These are phyloP conservation scores for Bacidia gigantensis DNA, from an alignment of 495 filamentous ascomycete genomes.

Conservation along the genomic window DNA sequence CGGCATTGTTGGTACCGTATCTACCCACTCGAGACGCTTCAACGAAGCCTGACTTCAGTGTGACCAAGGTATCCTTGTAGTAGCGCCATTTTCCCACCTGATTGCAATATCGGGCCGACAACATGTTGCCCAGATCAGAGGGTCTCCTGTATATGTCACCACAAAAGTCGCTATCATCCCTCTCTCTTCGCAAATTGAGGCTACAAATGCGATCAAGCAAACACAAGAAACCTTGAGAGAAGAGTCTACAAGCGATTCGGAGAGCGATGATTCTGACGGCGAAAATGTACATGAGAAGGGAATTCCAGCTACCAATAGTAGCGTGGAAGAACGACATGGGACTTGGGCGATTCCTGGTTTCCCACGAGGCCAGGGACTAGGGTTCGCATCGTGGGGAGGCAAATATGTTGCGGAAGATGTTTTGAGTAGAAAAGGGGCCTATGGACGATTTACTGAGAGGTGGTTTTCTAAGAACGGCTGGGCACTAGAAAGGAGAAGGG, in stretches of 20 bases:
- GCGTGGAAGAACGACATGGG: constrained; percentile 1
- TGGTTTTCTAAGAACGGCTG: constrained; percentile 82
- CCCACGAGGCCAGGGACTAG: background rate
- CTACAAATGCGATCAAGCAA: constrained; percentile 51
- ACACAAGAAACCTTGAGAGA: constrained; percentile 35
- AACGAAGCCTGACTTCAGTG: background rate
- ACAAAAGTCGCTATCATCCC: constrained; percentile 82
- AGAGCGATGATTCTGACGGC: constrained; percentile 11
- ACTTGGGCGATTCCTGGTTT: background rate
- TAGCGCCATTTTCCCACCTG: constrained; percentile 64
- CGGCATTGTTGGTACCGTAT: constrained; percentile 65
- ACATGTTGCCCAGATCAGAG: constrained; percentile 76
- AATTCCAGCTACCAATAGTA: background rate
- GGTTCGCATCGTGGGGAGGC: constrained; percentile 19
- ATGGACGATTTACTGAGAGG: constrained; percentile 73
- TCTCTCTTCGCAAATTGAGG: constrained; percentile 59
- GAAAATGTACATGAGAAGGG: constrained; percentile 26
- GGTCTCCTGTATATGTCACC: constrained; percentile 69
- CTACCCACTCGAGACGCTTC: background rate
- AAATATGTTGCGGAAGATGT: constrained; percentile 71
- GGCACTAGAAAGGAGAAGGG: constrained; percentile 44
- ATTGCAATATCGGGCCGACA: constrained; percentile 70
- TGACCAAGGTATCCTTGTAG: constrained; percentile 32
- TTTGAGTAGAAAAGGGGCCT: constrained; percentile 58
- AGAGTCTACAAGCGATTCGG: constrained; percentile 22